Percentiles rank a stretch among this genome's conserved stretches.
Evolutionary conservation across 768 basidiomycete genomes (phyloP).

Genomic region (Sutorius australiensis): DNA sequence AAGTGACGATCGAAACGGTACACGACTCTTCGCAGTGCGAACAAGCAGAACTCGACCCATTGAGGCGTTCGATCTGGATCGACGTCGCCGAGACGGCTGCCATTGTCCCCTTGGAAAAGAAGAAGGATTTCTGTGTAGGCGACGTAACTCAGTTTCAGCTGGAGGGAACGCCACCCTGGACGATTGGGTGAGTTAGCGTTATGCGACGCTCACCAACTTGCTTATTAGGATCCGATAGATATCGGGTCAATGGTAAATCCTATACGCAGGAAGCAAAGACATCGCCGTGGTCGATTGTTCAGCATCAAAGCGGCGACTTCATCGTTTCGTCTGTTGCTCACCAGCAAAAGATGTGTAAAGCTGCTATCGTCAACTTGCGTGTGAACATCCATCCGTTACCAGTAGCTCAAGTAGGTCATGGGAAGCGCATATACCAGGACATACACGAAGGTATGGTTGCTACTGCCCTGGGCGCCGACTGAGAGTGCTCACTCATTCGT

Average conservation of each 20-base stretch:
- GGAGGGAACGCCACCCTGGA: conserved; percentile 93
- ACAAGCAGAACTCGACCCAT: conserved; percentile 61
- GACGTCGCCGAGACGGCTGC: conserved; percentile 97
- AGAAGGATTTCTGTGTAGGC: conserved; percentile 84
- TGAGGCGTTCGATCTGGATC: conserved; percentile 65
- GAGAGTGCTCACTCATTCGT: conserved; percentile 1
- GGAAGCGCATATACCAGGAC: conserved; percentile 75
- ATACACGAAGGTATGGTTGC: conserved; percentile 73
- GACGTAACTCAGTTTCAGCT: conserved; percentile 89
- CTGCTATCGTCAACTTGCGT: conserved; percentile 68
- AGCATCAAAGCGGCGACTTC: conserved; percentile 81
- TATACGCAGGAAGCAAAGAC: conserved; percentile 70
- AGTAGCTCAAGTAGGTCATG: conserved; percentile 84
- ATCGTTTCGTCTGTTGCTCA: conserved; percentile 86
- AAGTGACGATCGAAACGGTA: conserved; percentile 73
- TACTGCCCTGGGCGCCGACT: not conserved
- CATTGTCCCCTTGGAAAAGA: conserved; percentile 78
- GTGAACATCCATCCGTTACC: conserved; percentile 80
- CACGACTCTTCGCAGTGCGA: conserved; percentile 81
- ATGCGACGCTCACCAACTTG: not conserved
- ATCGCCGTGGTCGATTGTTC: conserved; percentile 82
- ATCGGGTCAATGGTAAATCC: conserved; percentile 73
- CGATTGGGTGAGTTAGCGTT: conserved; percentile 56
- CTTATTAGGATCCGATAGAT: conserved; percentile 43
- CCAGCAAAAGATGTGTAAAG: conserved; percentile 89